Base-by-base conservation (phyloP, 2,329 filamentous ascomycete species). In the Podosphaera aphanis region DNA sequence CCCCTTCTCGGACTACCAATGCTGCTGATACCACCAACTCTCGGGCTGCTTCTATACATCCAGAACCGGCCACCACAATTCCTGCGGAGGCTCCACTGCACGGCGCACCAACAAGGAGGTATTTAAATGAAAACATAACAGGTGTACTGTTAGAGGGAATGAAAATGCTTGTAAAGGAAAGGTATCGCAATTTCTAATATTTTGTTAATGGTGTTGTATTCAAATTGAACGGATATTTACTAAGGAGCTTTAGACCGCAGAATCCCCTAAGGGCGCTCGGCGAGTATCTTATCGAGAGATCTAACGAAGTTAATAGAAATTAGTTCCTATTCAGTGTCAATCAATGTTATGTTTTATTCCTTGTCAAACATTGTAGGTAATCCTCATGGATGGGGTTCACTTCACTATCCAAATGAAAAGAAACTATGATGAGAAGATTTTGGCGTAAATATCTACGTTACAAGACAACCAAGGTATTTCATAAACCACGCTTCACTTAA, bases 81-180 rank as follows among this genome's bases (percentile, higher is more conserved):
- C 75, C 75, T 1, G 61, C 68, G 11, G 70, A 78, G 55, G 69
- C 74, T 13, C 67, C 71, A 1, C 61, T 69, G 1, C 76, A 83
- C 55, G 79, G 79, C 41, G 79, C 79, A 19, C 74, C 77, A 0
- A 74, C 74, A 4, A 70, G 80, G 39, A 70, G 73, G 54, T 85
- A 83, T 58, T 61, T 85, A 53, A 84, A 84, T 56, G 67, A 69
- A 43, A 81, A 76, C 54, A 70, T 85, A 36, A 80, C 78, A 0
- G 72, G 72, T 0, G 69, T 71, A 21, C 56, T 85, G 48, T 62
- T 84, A 35, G 79, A 84, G 55, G 80, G 79, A 20, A 80, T 85
- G 77, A 84, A 83, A 63, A 61, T 69, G 46, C 59, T 85, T 49
- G 77, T 77, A 3, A 75, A 72, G 52, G 76, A 83, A 37, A 73